These are phyloP conservation scores for Mrakia frigida DNA, from an alignment of 768 basidiomycete species.

Conservation along the genomic window DNA sequence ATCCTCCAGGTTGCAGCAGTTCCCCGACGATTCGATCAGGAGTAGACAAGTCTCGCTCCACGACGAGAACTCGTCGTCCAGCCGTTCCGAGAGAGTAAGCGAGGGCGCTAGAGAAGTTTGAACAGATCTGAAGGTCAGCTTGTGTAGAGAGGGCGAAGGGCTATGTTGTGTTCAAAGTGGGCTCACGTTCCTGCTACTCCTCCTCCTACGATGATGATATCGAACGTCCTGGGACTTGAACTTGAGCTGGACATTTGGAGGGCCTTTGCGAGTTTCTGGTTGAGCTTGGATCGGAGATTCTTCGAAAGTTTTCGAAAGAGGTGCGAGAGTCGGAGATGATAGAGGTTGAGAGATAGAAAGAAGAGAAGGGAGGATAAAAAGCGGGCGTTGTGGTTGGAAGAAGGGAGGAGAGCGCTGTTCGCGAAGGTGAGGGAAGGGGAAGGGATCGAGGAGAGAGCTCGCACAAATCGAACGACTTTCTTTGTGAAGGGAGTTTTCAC, in stretches of 20 bases:
- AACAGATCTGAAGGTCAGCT: background rate
- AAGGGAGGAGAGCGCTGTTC: too few species aligned
- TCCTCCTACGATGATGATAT: constrained; percentile 76
- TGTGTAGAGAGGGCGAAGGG: background rate
- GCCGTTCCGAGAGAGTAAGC: constrained; percentile 72
- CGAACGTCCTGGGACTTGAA: constrained; percentile 38
- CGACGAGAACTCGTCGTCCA: constrained; percentile 69
- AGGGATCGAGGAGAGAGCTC: too few species aligned
- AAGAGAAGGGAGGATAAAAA: background rate
- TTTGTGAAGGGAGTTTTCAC: too few species aligned
- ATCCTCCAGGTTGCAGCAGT: constrained; percentile 87
- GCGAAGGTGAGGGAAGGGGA: too few species aligned
- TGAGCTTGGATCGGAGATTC: background rate
- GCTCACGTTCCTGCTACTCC: constrained; percentile 70
- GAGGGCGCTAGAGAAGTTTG: constrained; percentile 52
- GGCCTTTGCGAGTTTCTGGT: too few species aligned
- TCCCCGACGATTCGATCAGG: constrained; percentile 98
- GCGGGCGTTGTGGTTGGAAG: background rate
- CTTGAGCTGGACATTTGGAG: constrained; percentile 30
- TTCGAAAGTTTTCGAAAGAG: background rate
- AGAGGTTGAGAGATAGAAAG: too few species aligned
- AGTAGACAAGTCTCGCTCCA: constrained; percentile 86
- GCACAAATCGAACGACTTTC: too few species aligned
- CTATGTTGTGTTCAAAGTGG: background rate
- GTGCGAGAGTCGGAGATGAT: too few species aligned